Percentiles rank a stretch among this genome's conserved stretches.
phyloP scores from a whole-genome alignment of 176 grass and related monocot species.

The Pontederia paniculata region DNA sequence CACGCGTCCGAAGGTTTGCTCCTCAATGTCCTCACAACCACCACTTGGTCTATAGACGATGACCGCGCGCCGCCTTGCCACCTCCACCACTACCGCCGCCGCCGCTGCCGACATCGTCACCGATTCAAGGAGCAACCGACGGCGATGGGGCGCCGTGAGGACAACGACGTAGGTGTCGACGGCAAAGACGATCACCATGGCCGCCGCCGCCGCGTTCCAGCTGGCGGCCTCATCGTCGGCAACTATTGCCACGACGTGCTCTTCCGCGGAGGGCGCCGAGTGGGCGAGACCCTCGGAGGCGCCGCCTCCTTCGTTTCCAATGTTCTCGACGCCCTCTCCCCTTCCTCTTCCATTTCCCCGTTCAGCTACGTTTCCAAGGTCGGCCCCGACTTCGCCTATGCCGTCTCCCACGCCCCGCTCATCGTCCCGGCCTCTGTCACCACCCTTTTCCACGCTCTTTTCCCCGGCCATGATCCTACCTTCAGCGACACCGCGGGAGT shows the following conservation, averaged over 20 bases:
- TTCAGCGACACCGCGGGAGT: no score
- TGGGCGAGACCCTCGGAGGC: slow-evolving; percentile 77
- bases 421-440: slow-evolving; percentile 33
- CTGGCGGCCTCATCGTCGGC: slow-evolving; percentile 46
- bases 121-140: background rate
- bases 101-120: background rate
- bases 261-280: slow-evolving; percentile 38
- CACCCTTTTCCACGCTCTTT: slow-evolving; percentile 79
- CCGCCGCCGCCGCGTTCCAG: background rate
- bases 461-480: slow-evolving; percentile 17
- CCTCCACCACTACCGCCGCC: background rate
- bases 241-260: slow-evolving; percentile 99
- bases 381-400: slow-evolving; percentile 62
- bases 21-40: no score
- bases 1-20: no score
- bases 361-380: slow-evolving; percentile 62
- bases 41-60: background rate
- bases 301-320: slow-evolving; percentile 79
- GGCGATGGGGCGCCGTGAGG: background rate
- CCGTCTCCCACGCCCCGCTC: slow-evolving; percentile 26
- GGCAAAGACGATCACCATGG: background rate
- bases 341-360: slow-evolving; percentile 14
- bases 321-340: slow-evolving; percentile 59
- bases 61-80: background rate
- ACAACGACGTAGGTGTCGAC: background rate